phyloP scores from a whole-genome alignment of 139 green algal genomes.

The Closterium sp. region DNA sequence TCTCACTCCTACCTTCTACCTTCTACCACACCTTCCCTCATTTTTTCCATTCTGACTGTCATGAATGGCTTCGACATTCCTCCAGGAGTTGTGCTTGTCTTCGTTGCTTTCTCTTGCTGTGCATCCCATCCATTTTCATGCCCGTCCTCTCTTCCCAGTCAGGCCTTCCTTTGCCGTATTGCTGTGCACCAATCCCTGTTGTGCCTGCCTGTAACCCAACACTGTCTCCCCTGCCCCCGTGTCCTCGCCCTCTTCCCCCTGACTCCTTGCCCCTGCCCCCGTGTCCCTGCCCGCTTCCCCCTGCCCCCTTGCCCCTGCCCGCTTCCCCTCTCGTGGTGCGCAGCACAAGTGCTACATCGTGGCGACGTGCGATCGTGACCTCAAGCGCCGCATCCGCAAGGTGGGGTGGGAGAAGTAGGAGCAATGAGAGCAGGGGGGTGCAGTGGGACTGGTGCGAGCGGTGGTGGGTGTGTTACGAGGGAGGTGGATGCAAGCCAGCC shows the following conservation, averaged over 20 bases:
- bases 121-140: neutral
- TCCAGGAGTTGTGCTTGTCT: neutral
- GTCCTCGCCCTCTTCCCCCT: neutral
- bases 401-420: no score
- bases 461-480: no score
- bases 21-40: neutral
- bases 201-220: neutral
- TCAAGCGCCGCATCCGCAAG: slow-evolving; percentile 92
- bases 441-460: no score
- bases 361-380: slow-evolving; percentile 94
- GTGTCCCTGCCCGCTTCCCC: neutral
- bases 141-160: neutral
- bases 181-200: neutral
- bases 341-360: slow-evolving; percentile 98
- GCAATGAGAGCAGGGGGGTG: no score
- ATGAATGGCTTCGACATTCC: neutral
- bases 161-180: no score
- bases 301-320: neutral
- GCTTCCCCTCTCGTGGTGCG: neutral
- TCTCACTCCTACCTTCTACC: neutral
- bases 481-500: no score
- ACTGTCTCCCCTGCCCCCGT: neutral
- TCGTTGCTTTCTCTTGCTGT: no score
- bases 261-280: neutral
- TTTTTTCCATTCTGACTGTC: neutral